phyloP scores from a whole-genome alignment of 1,284 basidiomycete species.

The Ganoderma resinaceum region DNA sequence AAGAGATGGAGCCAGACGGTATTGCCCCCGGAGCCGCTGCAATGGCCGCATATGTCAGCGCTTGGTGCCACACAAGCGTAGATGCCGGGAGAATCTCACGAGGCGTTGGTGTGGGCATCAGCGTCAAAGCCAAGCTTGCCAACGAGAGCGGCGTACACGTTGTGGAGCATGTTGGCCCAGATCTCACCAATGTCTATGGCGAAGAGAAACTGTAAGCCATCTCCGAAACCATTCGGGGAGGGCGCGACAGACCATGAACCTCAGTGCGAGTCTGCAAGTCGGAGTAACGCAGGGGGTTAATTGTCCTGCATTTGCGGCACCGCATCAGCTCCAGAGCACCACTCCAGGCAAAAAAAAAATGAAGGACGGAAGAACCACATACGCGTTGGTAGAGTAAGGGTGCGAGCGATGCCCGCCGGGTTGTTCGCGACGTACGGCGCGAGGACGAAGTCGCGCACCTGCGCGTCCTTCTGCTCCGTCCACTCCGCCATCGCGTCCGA shows the following conservation, averaged over 20 bases:
- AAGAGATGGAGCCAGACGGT: conserved; percentile 56
- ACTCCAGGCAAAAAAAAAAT: too few relatives aligned
- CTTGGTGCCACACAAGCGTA: neutral
- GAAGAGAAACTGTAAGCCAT: too few relatives aligned
- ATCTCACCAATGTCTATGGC: conserved; percentile 49
- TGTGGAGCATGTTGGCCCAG: conserved; percentile 63
- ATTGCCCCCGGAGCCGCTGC: conserved; percentile 49
- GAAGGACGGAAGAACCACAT: conserved; percentile 13
- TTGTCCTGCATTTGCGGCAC: conserved; percentile 8
- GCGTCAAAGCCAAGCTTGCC: conserved; percentile 48
- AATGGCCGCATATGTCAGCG: neutral
- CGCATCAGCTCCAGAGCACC: neutral
- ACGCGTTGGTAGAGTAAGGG: conserved; percentile 51
- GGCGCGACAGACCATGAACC: conserved; percentile 44
- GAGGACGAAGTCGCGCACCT: conserved; percentile 48
- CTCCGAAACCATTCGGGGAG: too few relatives aligned
- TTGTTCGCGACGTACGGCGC: conserved; percentile 46
- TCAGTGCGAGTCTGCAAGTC: conserved; percentile 43
- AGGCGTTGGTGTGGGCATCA: conserved; percentile 42
- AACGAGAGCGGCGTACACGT: conserved; percentile 56
- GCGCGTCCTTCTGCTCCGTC: conserved; percentile 46
- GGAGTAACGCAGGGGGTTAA: conserved; percentile 37
- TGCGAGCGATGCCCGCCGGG: conserved; percentile 45
- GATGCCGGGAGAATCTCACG: conserved; percentile 9
- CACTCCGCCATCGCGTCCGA: conserved; percentile 62